A percentile compares a stretch with the other conserved stretches of the same genome.
Evolutionary conservation across 2,329 filamentous ascomycete species (phyloP).

Genomic region (Scedosporium aurantiacum): DNA sequence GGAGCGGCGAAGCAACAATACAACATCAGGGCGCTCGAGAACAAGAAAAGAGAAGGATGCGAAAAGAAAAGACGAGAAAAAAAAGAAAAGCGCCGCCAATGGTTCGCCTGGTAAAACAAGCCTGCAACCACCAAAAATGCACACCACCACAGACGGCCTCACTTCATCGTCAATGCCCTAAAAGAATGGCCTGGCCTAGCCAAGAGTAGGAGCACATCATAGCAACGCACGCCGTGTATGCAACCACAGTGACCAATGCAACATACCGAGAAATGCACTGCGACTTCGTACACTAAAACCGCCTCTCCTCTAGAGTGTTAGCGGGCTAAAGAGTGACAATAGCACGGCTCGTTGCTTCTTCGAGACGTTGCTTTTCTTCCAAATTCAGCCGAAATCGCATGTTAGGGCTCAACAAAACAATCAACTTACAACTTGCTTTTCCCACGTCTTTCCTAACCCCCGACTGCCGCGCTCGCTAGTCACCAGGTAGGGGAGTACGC

Average conservation of each 20-base stretch:
- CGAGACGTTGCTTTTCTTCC: background rate
- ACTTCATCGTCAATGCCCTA: background rate
- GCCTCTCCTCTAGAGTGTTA: no score
- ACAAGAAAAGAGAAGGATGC: background rate
- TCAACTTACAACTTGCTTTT: background rate
- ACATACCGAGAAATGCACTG: no score
- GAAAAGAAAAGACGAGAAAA: background rate
- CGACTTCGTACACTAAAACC: no score
- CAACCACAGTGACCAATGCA: background rate
- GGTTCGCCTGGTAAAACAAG: background rate
- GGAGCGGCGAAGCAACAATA: no score
- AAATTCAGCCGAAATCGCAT: conserved; percentile 2
- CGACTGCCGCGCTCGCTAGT: no score
- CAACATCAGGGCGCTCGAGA: background rate
- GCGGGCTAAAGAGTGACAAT: background rate
- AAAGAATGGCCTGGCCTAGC: background rate
- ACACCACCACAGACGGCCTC: background rate
- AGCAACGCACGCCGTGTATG: background rate
- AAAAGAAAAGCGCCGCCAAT: background rate
- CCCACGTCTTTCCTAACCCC: background rate
- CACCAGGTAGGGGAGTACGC: no score
- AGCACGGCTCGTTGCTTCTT: background rate
- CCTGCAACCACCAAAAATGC: background rate
- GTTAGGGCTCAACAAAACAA: background rate
- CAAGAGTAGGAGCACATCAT: background rate